phyloP scores from a whole-genome alignment of 2,329 filamentous ascomycete species.

The Madurella mycetomatis region DNA sequence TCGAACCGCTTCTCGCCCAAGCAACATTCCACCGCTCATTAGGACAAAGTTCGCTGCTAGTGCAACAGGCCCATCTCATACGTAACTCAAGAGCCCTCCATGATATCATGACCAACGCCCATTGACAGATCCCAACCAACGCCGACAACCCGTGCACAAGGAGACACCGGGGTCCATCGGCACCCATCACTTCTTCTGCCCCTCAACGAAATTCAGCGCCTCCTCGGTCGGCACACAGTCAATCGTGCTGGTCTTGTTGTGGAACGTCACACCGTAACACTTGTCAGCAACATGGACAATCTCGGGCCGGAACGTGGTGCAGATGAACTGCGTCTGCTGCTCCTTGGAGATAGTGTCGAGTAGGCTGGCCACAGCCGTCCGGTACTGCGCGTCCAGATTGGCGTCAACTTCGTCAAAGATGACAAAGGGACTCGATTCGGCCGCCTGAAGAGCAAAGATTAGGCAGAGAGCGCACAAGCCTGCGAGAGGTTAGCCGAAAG shows the following conservation, averaged over 20 bases:
- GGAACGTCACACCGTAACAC: constrained; percentile 93
- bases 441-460: constrained; percentile 98
- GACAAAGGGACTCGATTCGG: constrained; percentile 96
- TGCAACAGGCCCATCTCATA: too few relatives aligned
- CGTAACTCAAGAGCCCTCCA: too few relatives aligned
- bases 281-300: constrained; percentile 95
- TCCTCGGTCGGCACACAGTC: constrained; percentile 84
- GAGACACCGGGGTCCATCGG: not conserved
- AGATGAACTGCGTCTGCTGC: constrained; percentile 79
- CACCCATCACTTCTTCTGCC: constrained; percentile 48
- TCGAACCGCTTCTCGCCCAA: too few relatives aligned
- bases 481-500: constrained; percentile 3
- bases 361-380: constrained; percentile 88
- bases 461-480: constrained; percentile 94
- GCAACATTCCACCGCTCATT: too few relatives aligned
- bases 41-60: too few relatives aligned
- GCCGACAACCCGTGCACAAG: not conserved
- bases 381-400: constrained; percentile 96
- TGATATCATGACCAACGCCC: not conserved
- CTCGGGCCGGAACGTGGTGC: constrained; percentile 96
- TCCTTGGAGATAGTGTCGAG: constrained; percentile 71
- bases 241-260: constrained; percentile 90
- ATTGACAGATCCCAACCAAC: not conserved
- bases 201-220: constrained; percentile 90
- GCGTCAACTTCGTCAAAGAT: constrained; percentile 99